Evolutionary conservation across 305 asterid genomes (phyloP), one percentile per base, ranked within the genome.

Genomic region (Rubia tinctorum): DNA sequence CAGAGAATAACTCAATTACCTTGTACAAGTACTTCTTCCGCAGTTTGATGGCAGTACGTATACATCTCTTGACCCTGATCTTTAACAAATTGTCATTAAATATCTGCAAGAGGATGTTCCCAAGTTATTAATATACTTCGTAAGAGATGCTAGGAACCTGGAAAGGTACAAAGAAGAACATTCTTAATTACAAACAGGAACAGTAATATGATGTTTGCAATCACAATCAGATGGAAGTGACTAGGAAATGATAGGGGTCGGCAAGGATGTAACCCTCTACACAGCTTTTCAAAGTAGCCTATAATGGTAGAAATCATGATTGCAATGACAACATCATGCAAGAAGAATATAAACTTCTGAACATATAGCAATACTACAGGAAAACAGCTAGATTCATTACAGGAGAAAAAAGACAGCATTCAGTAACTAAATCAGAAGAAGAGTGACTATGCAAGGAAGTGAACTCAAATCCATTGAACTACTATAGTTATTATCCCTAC

Each of bases 11-110:
- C 68, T n/a, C 62, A 77, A 76, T 56, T 42, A 91, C 98, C 97
- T 93, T 93, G 86, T 84, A 85, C 70, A 86, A 83, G 84, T 93
- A 93, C 91, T 93, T 93, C 89, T 88, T 93, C 73, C 97, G 96
- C 82, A 93, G 84, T 86, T 90, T 93, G 89, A 93, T 91, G 79
- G 98, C 97, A 68, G 89, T 86, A 51, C 82, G 94, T 74, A 93
- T 82, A 75, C 98, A 93, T 83, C 94, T 91, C 86, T 85, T 93
- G 79, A 91, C 96, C 80, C 93, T 88, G 86, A 93, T 85, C 86
- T 91, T 88, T 76, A 93, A 82, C 80, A 90, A 61, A 75, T 88
- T 91, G 82, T 91, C 97, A 72, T 91, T 91, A 82, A 90, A 91
- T 80, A 91, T 88, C 97, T 93, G 96, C 82, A 74, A 79, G 78